Evolutionary conservation across 2,329 filamentous ascomycete species (phyloP).

Genomic region (Aspergillus ibericus): DNA sequence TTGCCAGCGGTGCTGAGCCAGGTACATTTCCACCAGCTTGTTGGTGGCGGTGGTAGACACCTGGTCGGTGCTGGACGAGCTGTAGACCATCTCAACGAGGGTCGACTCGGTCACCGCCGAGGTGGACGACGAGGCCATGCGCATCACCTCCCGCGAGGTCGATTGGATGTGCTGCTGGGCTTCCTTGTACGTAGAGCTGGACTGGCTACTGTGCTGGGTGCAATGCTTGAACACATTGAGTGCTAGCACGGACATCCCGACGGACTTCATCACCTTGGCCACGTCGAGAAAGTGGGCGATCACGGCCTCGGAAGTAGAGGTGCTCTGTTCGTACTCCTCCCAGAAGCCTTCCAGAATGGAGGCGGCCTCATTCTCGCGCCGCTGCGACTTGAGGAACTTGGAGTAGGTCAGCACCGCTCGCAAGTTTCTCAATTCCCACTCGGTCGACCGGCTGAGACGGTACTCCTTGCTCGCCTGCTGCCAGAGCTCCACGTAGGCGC

Average conservation of each 20-base stretch:
- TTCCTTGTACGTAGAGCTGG: conserved; percentile 38
- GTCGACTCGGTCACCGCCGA: conserved; percentile 43
- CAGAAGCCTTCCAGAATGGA: conserved; percentile 49
- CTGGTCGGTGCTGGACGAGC: conserved; percentile 42
- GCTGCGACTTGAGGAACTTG: conserved; percentile 47
- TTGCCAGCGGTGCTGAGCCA: conserved; percentile 48
- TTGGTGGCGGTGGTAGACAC: conserved; percentile 43
- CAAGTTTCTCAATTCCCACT: conserved; percentile 52
- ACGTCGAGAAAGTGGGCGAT: conserved; percentile 40
- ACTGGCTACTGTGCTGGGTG: conserved; percentile 35
- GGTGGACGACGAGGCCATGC: conserved; percentile 36
- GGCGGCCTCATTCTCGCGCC: conserved; percentile 46
- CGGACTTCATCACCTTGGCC: conserved; percentile 47
- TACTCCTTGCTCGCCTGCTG: conserved; percentile 49
- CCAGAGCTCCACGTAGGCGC: conserved; percentile 52
- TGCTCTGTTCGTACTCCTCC: conserved; percentile 50
- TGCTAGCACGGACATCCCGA: conserved; percentile 45
- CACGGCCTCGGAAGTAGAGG: conserved; percentile 40
- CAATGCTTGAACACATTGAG: conserved; percentile 49
- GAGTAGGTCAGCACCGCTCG: conserved; percentile 47
- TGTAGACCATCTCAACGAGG: conserved; percentile 46
- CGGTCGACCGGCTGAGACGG: conserved; percentile 41
- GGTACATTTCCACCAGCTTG: conserved; percentile 44
- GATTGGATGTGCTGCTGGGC: conserved; percentile 47
- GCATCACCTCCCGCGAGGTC: conserved; percentile 45